phyloP scores from a whole-genome alignment of 1,139 yeast species.

The Kazachstania sp. region DNA sequence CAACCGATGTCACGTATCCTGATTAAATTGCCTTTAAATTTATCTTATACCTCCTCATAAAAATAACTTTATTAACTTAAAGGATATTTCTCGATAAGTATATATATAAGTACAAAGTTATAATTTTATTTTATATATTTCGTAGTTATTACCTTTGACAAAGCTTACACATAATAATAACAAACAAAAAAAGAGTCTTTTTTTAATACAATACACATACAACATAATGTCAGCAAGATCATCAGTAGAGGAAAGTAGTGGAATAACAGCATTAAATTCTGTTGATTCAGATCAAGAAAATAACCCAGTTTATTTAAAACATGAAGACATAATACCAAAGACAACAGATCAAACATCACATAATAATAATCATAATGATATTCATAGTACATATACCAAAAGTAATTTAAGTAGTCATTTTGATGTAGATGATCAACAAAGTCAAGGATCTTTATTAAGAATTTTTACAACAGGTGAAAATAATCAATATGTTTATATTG shows the following conservation, averaged over 20 bases:
- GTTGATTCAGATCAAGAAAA: neutral
- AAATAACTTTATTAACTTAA: no score
- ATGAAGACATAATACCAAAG: neutral
- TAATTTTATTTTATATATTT: no score
- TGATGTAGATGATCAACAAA: neutral
- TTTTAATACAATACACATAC: neutral
- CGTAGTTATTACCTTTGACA: no score
- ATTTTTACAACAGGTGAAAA: slow-evolving; percentile 32
- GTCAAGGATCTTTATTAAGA: slow-evolving; percentile 3
- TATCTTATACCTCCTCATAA: no score
- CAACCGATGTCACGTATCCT: no score
- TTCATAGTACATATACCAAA: neutral
- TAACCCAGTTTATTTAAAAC: slow-evolving; percentile 1
- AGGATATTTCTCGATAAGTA: no score
- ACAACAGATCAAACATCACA: neutral
- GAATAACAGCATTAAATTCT: neutral
- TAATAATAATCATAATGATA: neutral
- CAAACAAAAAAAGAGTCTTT: no score
- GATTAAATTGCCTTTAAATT: no score
- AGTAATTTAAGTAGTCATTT: no score
- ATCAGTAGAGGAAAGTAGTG: neutral
- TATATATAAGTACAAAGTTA: no score
- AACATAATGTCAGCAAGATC: neutral
- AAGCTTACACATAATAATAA: no score
- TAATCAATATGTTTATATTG: slow-evolving; percentile 49